Conservation (phyloP, 805 yeast species). For the Scheffersomyces lignosus region DNA sequence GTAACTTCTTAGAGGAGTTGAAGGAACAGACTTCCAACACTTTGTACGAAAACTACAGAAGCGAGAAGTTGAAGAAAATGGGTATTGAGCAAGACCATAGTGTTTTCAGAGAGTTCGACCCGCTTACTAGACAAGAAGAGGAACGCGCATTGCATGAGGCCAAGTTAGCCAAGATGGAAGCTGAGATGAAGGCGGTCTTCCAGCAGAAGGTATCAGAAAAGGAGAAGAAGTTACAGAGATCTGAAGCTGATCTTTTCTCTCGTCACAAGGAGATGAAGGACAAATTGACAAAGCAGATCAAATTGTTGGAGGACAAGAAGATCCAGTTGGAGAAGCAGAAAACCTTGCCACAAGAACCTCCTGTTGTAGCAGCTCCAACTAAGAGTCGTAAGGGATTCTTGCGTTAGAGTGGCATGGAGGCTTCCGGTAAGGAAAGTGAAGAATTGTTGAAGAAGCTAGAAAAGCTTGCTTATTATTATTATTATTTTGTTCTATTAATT, state of each 20-base stretch:
- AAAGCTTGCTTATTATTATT: no score
- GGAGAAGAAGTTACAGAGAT: constrained; percentile 94
- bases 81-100: constrained; percentile 91
- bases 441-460: neutral
- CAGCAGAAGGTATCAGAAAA: constrained; percentile 95
- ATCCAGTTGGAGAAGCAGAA: constrained; percentile 65
- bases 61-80: constrained; percentile 72
- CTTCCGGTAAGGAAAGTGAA: no score
- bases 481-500: no score
- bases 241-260: constrained; percentile 93
- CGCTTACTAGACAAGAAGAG: constrained; percentile 87
- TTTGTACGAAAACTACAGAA: constrained; percentile 87
- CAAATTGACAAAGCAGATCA: constrained; percentile 82
- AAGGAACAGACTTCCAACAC: constrained; percentile 77
- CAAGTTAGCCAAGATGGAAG: constrained; percentile 88
- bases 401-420: constrained; percentile 41
- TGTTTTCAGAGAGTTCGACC: constrained; percentile 95
- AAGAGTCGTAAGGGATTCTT: constrained; percentile 80
- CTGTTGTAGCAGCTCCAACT: constrained; percentile 45
- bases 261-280: constrained; percentile 98
- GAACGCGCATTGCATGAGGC: constrained; percentile 93
- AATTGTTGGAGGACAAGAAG: constrained; percentile 88
- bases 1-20: constrained; percentile 91
- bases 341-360: constrained; percentile 53
- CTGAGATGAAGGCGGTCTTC: constrained; percentile 95